Base-by-base conservation (phyloP, 192 early-diverging fungal genomes). In the Phlyctochytrium bullatum region DNA sequence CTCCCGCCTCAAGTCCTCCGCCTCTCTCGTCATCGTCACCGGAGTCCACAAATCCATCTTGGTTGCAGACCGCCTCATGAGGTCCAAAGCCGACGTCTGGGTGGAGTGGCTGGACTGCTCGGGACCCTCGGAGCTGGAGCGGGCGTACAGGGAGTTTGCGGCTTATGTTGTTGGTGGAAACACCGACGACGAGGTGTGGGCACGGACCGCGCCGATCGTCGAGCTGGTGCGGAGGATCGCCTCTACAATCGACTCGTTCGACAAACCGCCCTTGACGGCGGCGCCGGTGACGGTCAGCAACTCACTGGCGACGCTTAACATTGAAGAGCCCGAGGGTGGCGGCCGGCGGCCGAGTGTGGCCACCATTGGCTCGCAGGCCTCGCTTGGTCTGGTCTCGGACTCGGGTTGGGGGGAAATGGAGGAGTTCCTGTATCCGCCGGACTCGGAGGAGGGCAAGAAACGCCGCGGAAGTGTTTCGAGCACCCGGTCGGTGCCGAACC, bases 101-200 rank as follows among this genome's bases (percentile, higher is more conserved):
- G 27, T 57, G 10, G 54, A 57, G 27, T 57, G 54, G 54, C 27
- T 57, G 12, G 54, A 57, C 54, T 14, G 20, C 27, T 25, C 20
- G 20, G 25, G 14, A 6, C 14, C 27, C 12, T 6, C 16, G 20
- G 54, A 14, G 12, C 27, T 57, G 20, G 54, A 57, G 54, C 10
- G 16, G 20, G 10, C 14, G 14, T 57, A 57, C 27, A 14, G 54
- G 54, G 54, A 57, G 54, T 57, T 57, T 57, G 54, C 54, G 27
- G 25, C 12, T 6, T 28, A 57, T 27, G 27, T 57, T 28, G 54
- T 57, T 28, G 54, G 16, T 28, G 54, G 54, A 28, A 28, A 28
- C 20, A 6, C 16, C 12, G 54, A 57, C 4, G 54, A 57, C 25
- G 54, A 57, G 27, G 6, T 57, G 20, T 57, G 54, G 54, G 54